Evolutionary conservation across 805 yeast genomes (phyloP).

Genomic region (Debaryomyces castellii): DNA sequence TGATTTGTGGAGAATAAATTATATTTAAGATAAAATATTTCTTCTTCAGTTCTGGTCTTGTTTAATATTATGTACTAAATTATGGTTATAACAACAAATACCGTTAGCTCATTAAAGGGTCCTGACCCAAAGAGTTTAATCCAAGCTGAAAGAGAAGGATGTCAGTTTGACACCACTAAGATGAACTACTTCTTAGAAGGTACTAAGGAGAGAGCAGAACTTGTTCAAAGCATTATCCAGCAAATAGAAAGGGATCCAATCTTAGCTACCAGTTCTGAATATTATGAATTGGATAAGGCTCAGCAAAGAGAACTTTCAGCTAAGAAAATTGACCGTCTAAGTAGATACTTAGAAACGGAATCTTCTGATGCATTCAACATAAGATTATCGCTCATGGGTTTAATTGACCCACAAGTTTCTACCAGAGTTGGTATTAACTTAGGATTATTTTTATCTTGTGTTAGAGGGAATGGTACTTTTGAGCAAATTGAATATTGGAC

Average conservation of each 20-base stretch:
- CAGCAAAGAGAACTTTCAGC: conserved; percentile 63
- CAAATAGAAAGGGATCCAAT: conserved; percentile 70
- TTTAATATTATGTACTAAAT: too few relatives aligned
- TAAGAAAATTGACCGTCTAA: conserved; percentile 57
- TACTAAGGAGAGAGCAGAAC: conserved; percentile 38
- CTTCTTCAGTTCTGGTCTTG: too few relatives aligned
- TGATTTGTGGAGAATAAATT: too few relatives aligned
- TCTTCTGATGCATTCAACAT: conserved; percentile 48
- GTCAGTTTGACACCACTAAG: conserved; percentile 32
- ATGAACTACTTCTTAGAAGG: conserved; percentile 46
- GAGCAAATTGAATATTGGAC: conserved; percentile 87
- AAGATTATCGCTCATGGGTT: conserved; percentile 56
- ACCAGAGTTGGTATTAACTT: conserved; percentile 87
- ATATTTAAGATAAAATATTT: too few relatives aligned
- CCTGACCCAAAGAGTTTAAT: conserved; percentile 35
- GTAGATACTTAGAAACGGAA: conserved; percentile 58
- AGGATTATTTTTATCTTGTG: conserved; percentile 78
- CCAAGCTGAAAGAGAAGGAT: conserved; percentile 31
- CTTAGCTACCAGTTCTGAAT: conserved; percentile 49
- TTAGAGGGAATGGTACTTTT: conserved; percentile 84
- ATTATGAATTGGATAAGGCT: conserved; percentile 57
- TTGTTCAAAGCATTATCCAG: conserved; percentile 50
- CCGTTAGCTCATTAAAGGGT: conserved; percentile 22
- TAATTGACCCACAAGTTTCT: conserved; percentile 75
- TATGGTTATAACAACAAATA: conserved; percentile 12